Percentiles rank a stretch among this genome's conserved stretches.
Conservation (phyloP, 2,329 filamentous ascomycete species). For the Paraconiothyrium sp. region DNA sequence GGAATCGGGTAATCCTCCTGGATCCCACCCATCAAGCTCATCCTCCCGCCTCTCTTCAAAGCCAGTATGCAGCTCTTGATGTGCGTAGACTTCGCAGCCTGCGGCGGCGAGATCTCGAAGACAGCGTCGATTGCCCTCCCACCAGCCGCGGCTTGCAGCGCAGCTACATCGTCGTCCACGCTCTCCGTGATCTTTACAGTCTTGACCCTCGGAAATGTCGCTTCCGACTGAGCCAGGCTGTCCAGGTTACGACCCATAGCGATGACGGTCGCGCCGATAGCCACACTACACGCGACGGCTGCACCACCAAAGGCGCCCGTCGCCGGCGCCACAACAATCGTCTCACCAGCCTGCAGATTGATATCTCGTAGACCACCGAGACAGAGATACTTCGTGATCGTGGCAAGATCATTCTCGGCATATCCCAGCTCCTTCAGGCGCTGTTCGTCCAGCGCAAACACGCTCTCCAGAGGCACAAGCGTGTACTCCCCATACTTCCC, state of each 20-base stretch:
- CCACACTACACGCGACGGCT: constrained; percentile 58
- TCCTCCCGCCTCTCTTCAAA: constrained; percentile 1
- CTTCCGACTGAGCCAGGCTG: constrained; percentile 41
- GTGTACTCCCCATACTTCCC: constrained; percentile 47
- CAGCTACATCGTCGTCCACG: constrained; percentile 45
- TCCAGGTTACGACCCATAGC: constrained; percentile 58
- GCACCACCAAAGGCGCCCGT: constrained; percentile 60
- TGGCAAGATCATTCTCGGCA: constrained; percentile 3
- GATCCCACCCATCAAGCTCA: constrained; percentile 19
- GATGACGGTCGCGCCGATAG: constrained; percentile 62
- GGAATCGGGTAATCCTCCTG: constrained; percentile 5
- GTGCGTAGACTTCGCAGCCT: constrained; percentile 49
- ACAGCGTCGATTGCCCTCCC: constrained; percentile 53
- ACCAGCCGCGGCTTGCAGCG: constrained; percentile 37
- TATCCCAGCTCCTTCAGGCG: constrained; percentile 49
- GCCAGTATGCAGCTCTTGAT: constrained; percentile 48
- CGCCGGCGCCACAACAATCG: constrained; percentile 59
- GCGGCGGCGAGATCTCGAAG: constrained; percentile 58
- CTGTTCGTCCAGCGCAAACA: constrained; percentile 42
- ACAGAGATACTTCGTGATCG: constrained; percentile 32
- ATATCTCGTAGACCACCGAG: constrained; percentile 57
- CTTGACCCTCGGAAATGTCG: constrained; percentile 36
- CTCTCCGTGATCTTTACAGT: constrained; percentile 54
- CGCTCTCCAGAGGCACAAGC: constrained; percentile 48
- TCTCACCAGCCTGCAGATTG: constrained; percentile 57